Base-by-base conservation (phyloP, 176 grass and related monocot species). In the Chrysopogon serrulatus region DNA sequence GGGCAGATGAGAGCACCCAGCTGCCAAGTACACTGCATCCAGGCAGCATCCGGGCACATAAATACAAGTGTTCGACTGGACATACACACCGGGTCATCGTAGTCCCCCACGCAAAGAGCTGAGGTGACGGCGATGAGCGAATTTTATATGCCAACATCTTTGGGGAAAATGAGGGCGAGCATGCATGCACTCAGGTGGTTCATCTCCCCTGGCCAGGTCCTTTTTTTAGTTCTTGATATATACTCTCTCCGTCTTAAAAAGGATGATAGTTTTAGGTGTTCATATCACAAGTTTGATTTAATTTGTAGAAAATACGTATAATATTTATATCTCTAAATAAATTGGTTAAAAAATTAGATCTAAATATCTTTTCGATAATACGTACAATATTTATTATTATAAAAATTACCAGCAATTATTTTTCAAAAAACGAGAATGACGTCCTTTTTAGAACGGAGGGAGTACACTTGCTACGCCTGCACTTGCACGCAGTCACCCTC, bases 161-260 rank as follows among this genome's bases (percentile, higher is more conserved):
- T 45, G 45, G 35, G 12, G n/a, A 79, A 83, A 49, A 41, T 15
- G 21, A 14, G 23, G 47, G 43, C 21, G 6, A 2, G 9, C 60
- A 21, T 16, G 51, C 72, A 39, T 37, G 31, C 43, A 21, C 18
- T 77, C 74, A 5, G 21, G 32, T 17, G 86, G 82, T 92, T 92
- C 90, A 10, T 86, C 90, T 76, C 86, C 85, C 86, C 41, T 92
- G 82, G 71, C n/a, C 70, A 40, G 9, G 0, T 2, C 2, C 11
- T 4, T 0, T 17, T 10, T 15, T 13, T 31, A 13, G 28, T 16
- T 33, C 17, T 54, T 4, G 44, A 5, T 40, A 61, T n/a, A n/a
- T n/a, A n/a, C n/a, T n/a, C n/a, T n/a, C n/a, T n/a, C n/a, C n/a
- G n/a, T n/a, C n/a, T n/a, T n/a, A n/a, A n/a, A n/a, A n/a, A n/a